Conservation (phyloP, 202 grass and related monocot species). For the Schoenoplectus triqueter region DNA sequence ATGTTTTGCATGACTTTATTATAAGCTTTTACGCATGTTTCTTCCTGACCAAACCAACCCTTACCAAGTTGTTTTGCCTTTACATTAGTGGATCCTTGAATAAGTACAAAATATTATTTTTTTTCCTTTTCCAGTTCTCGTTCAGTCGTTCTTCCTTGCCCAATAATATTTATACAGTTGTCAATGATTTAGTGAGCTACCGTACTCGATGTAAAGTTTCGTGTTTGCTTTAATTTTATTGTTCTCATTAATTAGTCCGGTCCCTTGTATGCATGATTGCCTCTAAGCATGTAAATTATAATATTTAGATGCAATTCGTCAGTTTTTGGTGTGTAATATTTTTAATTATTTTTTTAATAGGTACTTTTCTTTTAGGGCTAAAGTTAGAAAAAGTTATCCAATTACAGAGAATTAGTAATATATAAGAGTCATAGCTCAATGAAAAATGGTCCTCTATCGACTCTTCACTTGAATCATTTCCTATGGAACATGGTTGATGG, state of each 20-base stretch:
- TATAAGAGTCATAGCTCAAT: no score
- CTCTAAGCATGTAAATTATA: neutral
- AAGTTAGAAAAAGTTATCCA: no score
- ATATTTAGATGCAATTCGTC: neutral
- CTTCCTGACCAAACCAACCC: slow-evolving; percentile 5
- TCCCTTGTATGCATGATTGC: neutral
- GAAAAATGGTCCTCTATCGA: no score
- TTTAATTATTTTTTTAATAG: no score
- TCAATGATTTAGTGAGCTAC: neutral
- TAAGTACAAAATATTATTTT: neutral
- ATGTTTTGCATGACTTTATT: slow-evolving; percentile 22
- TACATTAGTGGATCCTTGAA: slow-evolving; percentile 26
- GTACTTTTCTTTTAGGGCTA: no score
- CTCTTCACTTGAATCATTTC: no score
- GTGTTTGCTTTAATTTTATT: neutral
- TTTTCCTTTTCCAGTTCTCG: slow-evolving; percentile 7
- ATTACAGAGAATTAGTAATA: neutral
- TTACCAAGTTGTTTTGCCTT: neutral
- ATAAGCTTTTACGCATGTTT: slow-evolving; percentile 26
- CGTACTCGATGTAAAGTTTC: neutral
- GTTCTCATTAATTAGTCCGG: neutral
- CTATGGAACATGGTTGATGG: no score
- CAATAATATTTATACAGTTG: neutral
- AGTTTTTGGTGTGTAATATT: no score
- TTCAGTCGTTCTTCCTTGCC: neutral